Conservation (phyloP, 148 eudicot species). For the Tetragonia tetragonoides region DNA sequence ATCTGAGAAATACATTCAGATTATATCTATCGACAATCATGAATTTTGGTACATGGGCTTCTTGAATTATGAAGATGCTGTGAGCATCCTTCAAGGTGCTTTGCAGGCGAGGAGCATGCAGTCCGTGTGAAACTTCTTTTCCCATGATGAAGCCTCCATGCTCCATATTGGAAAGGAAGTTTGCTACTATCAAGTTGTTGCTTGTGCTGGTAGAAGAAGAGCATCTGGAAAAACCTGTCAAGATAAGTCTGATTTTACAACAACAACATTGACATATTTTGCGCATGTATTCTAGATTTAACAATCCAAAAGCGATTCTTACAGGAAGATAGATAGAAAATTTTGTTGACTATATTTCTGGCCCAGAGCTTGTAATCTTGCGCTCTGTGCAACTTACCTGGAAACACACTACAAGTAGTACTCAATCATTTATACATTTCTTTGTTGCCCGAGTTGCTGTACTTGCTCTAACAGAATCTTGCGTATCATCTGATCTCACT, state of each 20-base stretch:
- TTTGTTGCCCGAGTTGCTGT: constrained; percentile 3
- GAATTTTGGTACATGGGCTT: constrained; percentile 98
- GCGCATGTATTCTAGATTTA: constrained; percentile 13
- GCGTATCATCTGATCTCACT: constrained; percentile 12
- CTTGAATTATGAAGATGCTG: constrained; percentile 66
- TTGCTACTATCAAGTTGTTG: constrained; percentile 7
- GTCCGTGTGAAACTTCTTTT: constrained; percentile 36
- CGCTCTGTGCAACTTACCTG: constrained; percentile 14
- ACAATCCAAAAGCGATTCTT: constrained; percentile 19
- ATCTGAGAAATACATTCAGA: constrained; percentile 83
- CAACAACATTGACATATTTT: not conserved
- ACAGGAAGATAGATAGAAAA: constrained; percentile 7
- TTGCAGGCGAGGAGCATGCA: constrained; percentile 39
- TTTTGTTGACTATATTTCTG: constrained; percentile 12
- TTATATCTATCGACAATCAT: constrained; percentile 80
- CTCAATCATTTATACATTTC: constrained; percentile 2
- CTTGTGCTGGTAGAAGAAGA: constrained; percentile 12
- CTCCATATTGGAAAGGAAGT: not conserved
- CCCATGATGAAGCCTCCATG: constrained; percentile 1
- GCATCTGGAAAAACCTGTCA: constrained; percentile 13
- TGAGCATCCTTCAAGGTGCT: constrained; percentile 46
- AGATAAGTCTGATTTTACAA: constrained; percentile 7
- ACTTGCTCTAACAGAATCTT: too few relatives aligned
- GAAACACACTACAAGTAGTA: constrained; percentile 14
- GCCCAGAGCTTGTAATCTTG: constrained; percentile 29